These are phyloP conservation scores for Collybia sp. DNA, from an alignment of 768 basidiomycete genomes.

Conservation along the genomic window DNA sequence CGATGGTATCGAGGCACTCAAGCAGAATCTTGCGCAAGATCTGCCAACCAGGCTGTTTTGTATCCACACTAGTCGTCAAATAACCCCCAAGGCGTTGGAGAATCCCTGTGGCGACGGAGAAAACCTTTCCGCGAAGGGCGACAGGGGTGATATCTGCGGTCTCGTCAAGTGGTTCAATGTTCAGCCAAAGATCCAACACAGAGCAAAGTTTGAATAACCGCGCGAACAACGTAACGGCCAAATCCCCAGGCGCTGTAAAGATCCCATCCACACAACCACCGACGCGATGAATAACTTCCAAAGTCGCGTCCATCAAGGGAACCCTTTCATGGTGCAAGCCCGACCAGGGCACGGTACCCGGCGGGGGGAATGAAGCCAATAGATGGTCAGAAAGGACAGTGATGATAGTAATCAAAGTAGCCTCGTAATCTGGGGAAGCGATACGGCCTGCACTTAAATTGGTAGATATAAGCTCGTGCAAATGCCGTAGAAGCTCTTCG, in stretches of 20 bases:
- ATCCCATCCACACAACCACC: slow-evolving; percentile 46
- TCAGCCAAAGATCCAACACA: slow-evolving; percentile 56
- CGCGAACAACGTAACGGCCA: slow-evolving; percentile 45
- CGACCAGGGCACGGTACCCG: slow-evolving; percentile 42
- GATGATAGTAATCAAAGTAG: slow-evolving; percentile 47
- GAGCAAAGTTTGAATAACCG: slow-evolving; percentile 50
- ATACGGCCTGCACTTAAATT: slow-evolving; percentile 25
- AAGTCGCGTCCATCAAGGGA: slow-evolving; percentile 45
- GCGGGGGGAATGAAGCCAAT: slow-evolving; percentile 49
- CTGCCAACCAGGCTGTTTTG: slow-evolving; percentile 33
- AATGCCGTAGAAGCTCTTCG: slow-evolving; percentile 36
- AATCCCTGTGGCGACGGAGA: slow-evolving; percentile 37
- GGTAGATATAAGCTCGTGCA: slow-evolving; percentile 32
- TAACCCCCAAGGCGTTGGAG: slow-evolving; percentile 43
- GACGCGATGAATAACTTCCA: slow-evolving; percentile 50
- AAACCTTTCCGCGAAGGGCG: slow-evolving; percentile 42
- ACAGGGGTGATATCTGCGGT: slow-evolving; percentile 40
- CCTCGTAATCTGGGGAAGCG: slow-evolving; percentile 18
- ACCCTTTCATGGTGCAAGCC: slow-evolving; percentile 52
- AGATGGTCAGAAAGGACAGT: slow-evolving; percentile 48
- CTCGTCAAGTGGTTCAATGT: slow-evolving; percentile 32
- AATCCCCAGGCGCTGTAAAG: slow-evolving; percentile 37
- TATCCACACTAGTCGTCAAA: slow-evolving; percentile 20
- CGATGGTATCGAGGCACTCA: slow-evolving; percentile 34
- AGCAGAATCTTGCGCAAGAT: slow-evolving; percentile 32